Evolutionary conservation across 2,329 filamentous ascomycete species (phyloP).

Genomic region (Fusarium sp.): DNA sequence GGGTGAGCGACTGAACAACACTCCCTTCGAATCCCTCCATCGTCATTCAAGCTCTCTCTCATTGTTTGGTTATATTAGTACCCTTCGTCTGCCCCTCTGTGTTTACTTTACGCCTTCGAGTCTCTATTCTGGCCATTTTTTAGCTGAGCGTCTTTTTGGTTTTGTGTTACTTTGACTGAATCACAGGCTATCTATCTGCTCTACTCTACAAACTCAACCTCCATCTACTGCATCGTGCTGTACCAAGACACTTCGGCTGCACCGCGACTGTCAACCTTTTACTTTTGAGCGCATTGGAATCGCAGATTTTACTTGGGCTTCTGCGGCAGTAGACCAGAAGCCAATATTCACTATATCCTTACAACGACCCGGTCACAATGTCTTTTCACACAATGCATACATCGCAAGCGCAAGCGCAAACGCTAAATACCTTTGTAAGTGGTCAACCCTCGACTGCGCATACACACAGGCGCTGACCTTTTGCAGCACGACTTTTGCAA

Average conservation of each 20-base stretch:
- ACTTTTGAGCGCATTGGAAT: background rate
- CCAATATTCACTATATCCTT: background rate
- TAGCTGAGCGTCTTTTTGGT: background rate
- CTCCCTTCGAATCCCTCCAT: slow-evolving; percentile 39
- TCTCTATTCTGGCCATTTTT: background rate
- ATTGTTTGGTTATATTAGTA: background rate
- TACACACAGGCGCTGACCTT: slow-evolving; percentile 18
- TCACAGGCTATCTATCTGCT: background rate
- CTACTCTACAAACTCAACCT: background rate
- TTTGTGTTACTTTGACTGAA: slow-evolving; percentile 4
- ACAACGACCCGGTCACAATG: slow-evolving; percentile 9
- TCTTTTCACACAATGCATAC: slow-evolving; percentile 12
- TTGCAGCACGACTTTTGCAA: slow-evolving; percentile 55
- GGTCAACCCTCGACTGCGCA: background rate
- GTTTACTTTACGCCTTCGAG: slow-evolving; percentile 4
- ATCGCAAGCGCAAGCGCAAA: slow-evolving; percentile 4
- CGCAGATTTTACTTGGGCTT: background rate
- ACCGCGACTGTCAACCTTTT: background rate
- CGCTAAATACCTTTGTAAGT: slow-evolving; percentile 35
- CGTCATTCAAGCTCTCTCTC: slow-evolving; percentile 31
- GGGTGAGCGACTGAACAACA: slow-evolving; percentile 28
- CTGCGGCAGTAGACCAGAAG: background rate
- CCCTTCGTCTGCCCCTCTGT: slow-evolving; percentile 15
- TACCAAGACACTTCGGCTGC: background rate
- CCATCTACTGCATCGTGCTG: background rate